Percentiles rank a stretch among this genome's conserved stretches.
Conservation (phyloP, 2,329 filamentous ascomycete species). For the Stemphylium lycopersici region DNA sequence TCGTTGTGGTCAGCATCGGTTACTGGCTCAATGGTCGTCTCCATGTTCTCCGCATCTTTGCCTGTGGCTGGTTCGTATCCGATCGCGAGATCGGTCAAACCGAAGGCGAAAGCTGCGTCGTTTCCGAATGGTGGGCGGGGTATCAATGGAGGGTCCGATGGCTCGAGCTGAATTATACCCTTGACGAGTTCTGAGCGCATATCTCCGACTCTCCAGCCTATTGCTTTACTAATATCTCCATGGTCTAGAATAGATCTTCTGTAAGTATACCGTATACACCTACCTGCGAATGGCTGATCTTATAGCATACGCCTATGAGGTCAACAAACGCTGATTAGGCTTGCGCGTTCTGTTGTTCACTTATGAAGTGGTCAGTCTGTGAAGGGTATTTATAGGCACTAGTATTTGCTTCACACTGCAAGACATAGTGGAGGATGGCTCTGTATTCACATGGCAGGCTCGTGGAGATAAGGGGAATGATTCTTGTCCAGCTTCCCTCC, state of each 20-base stretch:
- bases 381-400: too few relatives aligned
- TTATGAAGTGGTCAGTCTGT: conserved; percentile 29
- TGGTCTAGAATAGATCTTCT: too few relatives aligned
- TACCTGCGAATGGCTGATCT: conserved; percentile 57
- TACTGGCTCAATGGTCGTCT: not conserved
- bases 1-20: not conserved
- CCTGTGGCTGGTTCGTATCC: not conserved
- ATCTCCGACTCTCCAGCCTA: conserved; percentile 51
- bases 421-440: too few relatives aligned
- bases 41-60: not conserved
- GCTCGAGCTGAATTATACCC: conserved; percentile 59
- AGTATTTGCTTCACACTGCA: too few relatives aligned
- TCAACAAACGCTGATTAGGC: conserved; percentile 53
- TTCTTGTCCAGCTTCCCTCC: too few relatives aligned
- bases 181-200: conserved; percentile 55
- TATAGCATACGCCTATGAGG: conserved; percentile 48
- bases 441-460: too few relatives aligned
- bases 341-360: conserved; percentile 20
- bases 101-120: not conserved
- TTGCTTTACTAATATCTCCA: too few relatives aligned
- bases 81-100: not conserved
- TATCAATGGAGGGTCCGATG: conserved; percentile 58
- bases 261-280: conserved; percentile 45
- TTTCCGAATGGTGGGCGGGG: not conserved
- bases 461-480: too few relatives aligned